Percentiles rank a stretch among this genome's conserved stretches.
These are phyloP conservation scores for Nemania sp. DNA, from an alignment of 2,329 filamentous ascomycete genomes.

Conservation along the genomic window DNA sequence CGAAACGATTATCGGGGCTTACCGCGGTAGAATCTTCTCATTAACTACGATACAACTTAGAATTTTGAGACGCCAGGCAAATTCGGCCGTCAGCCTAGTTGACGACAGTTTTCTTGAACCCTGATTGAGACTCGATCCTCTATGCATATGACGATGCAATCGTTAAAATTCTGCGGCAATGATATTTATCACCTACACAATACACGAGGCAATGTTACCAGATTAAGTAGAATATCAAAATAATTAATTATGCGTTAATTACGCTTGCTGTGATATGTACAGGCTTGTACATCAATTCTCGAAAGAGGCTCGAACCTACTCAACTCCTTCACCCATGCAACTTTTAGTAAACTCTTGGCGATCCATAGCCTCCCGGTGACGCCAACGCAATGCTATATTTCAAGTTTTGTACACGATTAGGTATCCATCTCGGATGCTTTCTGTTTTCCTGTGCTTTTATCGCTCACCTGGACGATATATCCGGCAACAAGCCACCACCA, in stretches of 20 bases:
- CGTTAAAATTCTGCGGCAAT: background rate
- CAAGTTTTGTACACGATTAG: background rate
- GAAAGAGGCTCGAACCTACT: background rate
- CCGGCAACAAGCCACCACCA: slow-evolving; percentile 76
- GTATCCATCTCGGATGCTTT: background rate
- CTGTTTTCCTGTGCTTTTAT: slow-evolving; percentile 18
- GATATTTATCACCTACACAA: background rate
- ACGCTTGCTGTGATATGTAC: background rate
- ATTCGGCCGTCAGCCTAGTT: too few relatives aligned
- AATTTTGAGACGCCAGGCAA: too few relatives aligned
- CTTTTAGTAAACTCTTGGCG: background rate
- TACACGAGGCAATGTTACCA: background rate
- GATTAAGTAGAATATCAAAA: background rate
- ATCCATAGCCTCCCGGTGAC: background rate
- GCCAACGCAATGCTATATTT: background rate
- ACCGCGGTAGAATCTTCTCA: too few relatives aligned
- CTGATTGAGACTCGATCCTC: too few relatives aligned
- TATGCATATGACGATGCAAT: too few relatives aligned
- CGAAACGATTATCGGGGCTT: too few relatives aligned
- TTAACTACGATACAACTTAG: too few relatives aligned
- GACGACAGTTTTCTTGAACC: too few relatives aligned
- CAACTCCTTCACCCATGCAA: background rate
- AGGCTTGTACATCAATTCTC: background rate
- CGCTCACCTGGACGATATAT: slow-evolving; percentile 44
- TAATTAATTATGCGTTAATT: background rate